Evolutionary conservation across 306 rosid genomes (phyloP), one percentile per base, ranked within the genome.

Genomic region (Begonia peltatifolia): DNA sequence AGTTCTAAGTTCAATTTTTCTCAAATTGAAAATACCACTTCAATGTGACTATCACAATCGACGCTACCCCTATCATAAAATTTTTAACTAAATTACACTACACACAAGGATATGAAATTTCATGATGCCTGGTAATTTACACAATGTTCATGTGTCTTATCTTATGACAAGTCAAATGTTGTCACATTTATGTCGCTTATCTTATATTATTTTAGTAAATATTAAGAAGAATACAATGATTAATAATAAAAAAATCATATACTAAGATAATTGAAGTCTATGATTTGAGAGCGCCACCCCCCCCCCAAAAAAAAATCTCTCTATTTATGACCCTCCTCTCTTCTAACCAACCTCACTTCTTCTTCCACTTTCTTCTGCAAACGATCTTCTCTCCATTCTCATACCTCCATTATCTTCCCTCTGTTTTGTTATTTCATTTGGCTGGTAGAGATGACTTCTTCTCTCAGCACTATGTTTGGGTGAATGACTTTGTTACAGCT

Each of bases 401-500:
- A n/a, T n/a, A n/a, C n/a, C n/a, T n/a, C n/a, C n/a, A n/a, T 11
- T 5, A 41, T 41, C 44, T 5, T 5, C 11, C 6, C 44, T 5
- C 44, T 5, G 6, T 41, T 41, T 41, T 6, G 11, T 41, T 5
- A 11, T 41, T 87, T 47, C 74, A 83, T 52, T 64, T 69, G 4
- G 71, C 48, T 11, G 92, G 81, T 44, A 50, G 62, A 22, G 76
- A 79, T 43, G 80, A 80, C 46, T 23, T 15, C 44, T 18, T 71
- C 58, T 78, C 85, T 20, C 59, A 73, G 10, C 78, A 87, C 2
- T 74, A 82, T 68, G 52, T 78, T 41, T 77, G 94, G 82, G 81
- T 90, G 6, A 85, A 83, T 16, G 97, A 95, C 0, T 95, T 95
- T 1, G 74, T 85, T 0, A 90, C n/a, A n/a, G n/a, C n/a, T n/a